Evolutionary conservation across 179 eudicot genomes (phyloP), one percentile per base, ranked within the genome.

Genomic region (Drosera spatulata): DNA sequence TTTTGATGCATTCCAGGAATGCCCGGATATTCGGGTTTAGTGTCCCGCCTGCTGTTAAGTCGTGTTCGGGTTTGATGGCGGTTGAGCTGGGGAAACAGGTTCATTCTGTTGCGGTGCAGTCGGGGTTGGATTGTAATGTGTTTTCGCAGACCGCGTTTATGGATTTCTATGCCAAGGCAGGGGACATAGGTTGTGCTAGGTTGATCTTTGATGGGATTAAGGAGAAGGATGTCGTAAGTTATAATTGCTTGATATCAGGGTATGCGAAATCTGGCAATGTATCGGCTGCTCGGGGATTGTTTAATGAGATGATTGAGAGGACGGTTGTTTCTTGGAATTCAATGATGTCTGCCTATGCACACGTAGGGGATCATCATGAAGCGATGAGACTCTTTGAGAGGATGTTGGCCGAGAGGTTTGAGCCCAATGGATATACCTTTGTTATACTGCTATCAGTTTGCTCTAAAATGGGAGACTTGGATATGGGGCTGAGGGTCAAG

Each of bases 31-130:
- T 61, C 45, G 71, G 82, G 55, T 86, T 84, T 39, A 78, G 80
- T 2, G 77, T 88, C 53, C 96, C 99, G 0, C 81, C 99, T 0
- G 76, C 78, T 50, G 47, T 93, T 10, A 93, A 93, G 70, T 95
- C 79, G 3, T 83, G 66, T 33, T 77, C 89, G 2, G 83, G 65
- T 59, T 73, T 82, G 50, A 68, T 66, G 3, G 85, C 80, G 60
- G 60, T 85, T 60, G 54, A 62, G 65, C 69, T 73, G 14, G 95
- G 98, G 52, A 71, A 65, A 50, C 91, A 85, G 83, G 41, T 85
- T 57, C 96, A 88, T 69, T 80, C 71, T 59, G 77, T 79, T 4
- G 80, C 75, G 39, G 22, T 75, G 9, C 89, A 93, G 58, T 72
- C 75, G 37, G 96, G 93, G 58, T 86, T 71, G 56, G 68, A 64